These are phyloP conservation scores for Kwoniella shivajii DNA, from an alignment of 1,284 basidiomycete species.

Conservation along the genomic window DNA sequence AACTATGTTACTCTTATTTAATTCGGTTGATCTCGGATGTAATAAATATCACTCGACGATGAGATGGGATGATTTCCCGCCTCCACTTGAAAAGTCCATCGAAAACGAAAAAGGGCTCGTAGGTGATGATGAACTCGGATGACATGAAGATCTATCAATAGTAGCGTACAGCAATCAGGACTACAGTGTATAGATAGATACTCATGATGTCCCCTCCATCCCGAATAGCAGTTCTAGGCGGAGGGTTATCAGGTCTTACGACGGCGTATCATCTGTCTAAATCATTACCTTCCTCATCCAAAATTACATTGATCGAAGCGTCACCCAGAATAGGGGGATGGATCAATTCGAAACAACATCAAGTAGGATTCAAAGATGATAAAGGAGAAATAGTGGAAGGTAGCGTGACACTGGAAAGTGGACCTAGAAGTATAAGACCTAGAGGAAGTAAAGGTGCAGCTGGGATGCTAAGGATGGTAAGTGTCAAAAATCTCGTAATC, in stretches of 20 bases:
- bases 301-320: constrained; percentile 73
- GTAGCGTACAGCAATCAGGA: too few species aligned
- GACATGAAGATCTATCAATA: not conserved
- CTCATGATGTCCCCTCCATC: constrained; percentile 12
- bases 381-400: constrained; percentile 37
- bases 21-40: constrained; percentile 1
- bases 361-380: constrained; percentile 35
- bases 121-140: not conserved
- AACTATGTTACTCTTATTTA: not conserved
- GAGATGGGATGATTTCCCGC: too few species aligned
- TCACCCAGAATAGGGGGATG: constrained; percentile 74
- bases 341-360: constrained; percentile 67
- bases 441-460: constrained; percentile 62
- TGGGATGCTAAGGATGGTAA: constrained; percentile 73
- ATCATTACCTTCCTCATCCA: constrained; percentile 5
- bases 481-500: too few species aligned
- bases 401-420: constrained; percentile 70
- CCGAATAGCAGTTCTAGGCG: constrained; percentile 50
- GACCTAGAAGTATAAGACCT: constrained; percentile 79
- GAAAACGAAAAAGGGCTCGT: not conserved
- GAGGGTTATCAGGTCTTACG: constrained; percentile 49
- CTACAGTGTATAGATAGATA: not conserved
- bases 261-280: constrained; percentile 46
- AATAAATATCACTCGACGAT: not conserved
- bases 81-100: constrained; percentile 8